A percentile compares a stretch with the other conserved stretches of the same genome.
Evolutionary conservation across 2,329 filamentous ascomycete genomes (phyloP).

Genomic region (Exophiala phaeomuriformis): DNA sequence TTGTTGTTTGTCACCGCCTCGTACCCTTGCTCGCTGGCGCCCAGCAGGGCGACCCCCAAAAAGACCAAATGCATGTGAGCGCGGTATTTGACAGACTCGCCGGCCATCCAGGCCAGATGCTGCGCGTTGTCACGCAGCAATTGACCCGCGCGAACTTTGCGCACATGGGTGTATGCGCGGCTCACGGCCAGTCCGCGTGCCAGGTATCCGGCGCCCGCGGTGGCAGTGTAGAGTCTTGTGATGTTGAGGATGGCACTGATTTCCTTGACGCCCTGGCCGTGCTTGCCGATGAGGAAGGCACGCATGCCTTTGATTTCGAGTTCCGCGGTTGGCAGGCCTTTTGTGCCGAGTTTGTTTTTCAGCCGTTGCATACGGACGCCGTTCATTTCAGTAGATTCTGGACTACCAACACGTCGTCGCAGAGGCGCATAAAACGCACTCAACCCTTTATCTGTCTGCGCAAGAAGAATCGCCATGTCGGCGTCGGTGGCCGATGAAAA

Average conservation of each 20-base stretch:
- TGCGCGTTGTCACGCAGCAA: conserved; percentile 36
- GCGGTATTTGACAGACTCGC: conserved; percentile 29
- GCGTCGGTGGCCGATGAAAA: conserved; percentile 62
- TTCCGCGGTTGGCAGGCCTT: conserved; percentile 63
- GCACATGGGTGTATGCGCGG: conserved; percentile 36
- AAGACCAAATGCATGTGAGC: conserved; percentile 20
- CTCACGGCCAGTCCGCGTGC: conserved; percentile 37
- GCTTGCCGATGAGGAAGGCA: conserved; percentile 58
- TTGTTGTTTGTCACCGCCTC: conserved; percentile 15
- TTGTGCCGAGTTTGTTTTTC: conserved; percentile 67
- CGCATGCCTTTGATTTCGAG: conserved; percentile 58
- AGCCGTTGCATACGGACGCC: conserved; percentile 61
- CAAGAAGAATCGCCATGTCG: conserved; percentile 58
- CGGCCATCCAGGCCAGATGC: conserved; percentile 30
- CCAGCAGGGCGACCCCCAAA: conserved; percentile 32
- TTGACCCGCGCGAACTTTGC: conserved; percentile 32
- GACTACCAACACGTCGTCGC: conserved; percentile 21
- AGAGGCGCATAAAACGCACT: conserved; percentile 61
- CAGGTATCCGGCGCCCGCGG: conserved; percentile 35
- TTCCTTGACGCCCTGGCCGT: conserved; percentile 60
- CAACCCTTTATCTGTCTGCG: conserved; percentile 50
- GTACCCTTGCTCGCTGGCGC: conserved; percentile 30
- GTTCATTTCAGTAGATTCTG: conserved; percentile 46
- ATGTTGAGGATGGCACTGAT: conserved; percentile 63
- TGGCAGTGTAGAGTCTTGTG: conserved; percentile 44